Evolutionary conservation across 208 protist genomes (phyloP), one percentile per base, ranked within the genome.

Genomic region (Crithidia sp.): DNA sequence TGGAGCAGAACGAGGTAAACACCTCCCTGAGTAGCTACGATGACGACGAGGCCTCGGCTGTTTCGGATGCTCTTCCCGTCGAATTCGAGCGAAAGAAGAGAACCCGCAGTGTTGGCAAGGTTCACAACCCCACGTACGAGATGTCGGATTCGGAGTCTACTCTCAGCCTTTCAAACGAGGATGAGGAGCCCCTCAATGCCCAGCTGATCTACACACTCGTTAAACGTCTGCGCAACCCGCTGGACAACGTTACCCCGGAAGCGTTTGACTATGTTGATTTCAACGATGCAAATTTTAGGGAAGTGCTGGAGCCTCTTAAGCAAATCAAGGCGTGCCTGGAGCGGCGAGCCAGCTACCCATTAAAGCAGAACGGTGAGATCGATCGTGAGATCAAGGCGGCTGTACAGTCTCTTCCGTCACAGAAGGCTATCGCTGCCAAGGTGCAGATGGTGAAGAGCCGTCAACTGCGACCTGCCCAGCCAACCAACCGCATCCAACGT

Each of bases 261-360:
- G 75, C 79, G 10, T 84, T 84, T 50, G 75, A 79, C n/a, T 81
- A 77, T 41, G 37, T 91, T 0, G 69, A 86, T 58, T 91, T 83
- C 56, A 71, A 79, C 66, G 78, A 88, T 66, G 79, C 77, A 10
- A 84, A 82, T 37, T 88, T 88, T 67, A 66, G 82, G 58, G 73
- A 86, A 28, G 80, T 83, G 28, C 67, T 88, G 14, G 58, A 59
- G 36, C 76, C 76, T 5, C 54, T 91, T 7, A 79, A 76, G 65
- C 40, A 86, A 45, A 71, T 91, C 40, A 77, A 77, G 45, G 71
- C 55, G 19, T 77, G 79, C 55, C 47, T 87, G 49, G 78, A 86
- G 64, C 78, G 79, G n/a, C 87, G 77, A 16, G 83, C 81, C 16
- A 79, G 73, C 16, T 77, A 78, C 16, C 41, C 85, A 8, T 75